Percentiles rank a stretch among this genome's conserved stretches.
These are phyloP conservation scores for Boletus rex-veris DNA, from an alignment of 768 basidiomycete genomes.

Conservation along the genomic window DNA sequence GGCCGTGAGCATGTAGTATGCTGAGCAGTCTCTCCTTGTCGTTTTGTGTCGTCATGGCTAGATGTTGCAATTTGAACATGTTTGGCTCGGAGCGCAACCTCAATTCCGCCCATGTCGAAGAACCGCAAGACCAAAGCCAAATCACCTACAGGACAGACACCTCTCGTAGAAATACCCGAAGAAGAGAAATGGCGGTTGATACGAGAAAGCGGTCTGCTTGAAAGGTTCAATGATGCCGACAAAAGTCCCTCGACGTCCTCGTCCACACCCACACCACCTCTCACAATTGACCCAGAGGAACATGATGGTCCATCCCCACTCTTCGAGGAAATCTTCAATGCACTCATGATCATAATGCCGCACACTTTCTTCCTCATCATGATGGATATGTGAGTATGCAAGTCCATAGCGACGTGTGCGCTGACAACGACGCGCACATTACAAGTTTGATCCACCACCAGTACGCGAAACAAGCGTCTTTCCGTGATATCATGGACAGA, in stretches of 20 bases:
- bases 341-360: slow-evolving; percentile 64
- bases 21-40: slow-evolving; percentile 36
- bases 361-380: slow-evolving; percentile 70
- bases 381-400: slow-evolving; percentile 75
- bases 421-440: not conserved
- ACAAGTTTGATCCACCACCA: slow-evolving; percentile 73
- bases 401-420: not conserved
- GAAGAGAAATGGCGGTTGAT: slow-evolving; percentile 79
- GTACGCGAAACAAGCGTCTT: slow-evolving; percentile 59
- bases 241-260: slow-evolving; percentile 1
- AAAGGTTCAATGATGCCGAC: slow-evolving; percentile 29
- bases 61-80: not conserved
- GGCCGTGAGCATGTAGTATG: slow-evolving; percentile 44
- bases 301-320: slow-evolving; percentile 40
- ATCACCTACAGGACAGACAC: slow-evolving; percentile 10
- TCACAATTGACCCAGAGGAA: slow-evolving; percentile 14
- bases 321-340: slow-evolving; percentile 67
- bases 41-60: slow-evolving; percentile 11
- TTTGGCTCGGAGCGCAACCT: not conserved
- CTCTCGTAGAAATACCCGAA: slow-evolving; percentile 54
- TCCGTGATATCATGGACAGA: slow-evolving; percentile 48
- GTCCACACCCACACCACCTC: not conserved
- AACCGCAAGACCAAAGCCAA: slow-evolving; percentile 21
- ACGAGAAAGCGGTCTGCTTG: slow-evolving; percentile 58
- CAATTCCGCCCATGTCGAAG: slow-evolving; percentile 25